Base-by-base conservation (phyloP, 2,329 filamentous ascomycete species). In the Chrysosporium queenslandicum region DNA sequence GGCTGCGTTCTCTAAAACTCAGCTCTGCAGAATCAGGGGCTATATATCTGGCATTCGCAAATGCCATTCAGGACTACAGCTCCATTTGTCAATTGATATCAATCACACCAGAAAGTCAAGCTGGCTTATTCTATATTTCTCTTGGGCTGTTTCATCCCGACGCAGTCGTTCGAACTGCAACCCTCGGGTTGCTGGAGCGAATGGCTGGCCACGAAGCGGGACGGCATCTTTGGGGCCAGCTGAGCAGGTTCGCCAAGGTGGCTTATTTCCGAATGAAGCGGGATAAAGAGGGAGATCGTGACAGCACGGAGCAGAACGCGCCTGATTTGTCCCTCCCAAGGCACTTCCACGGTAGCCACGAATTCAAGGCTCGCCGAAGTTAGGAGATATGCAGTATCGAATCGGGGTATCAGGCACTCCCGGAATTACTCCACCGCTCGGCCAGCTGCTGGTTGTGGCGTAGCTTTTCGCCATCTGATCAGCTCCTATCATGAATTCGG, bases 61-160 rank as follows among this genome's bases (percentile, higher is more conserved):
- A 82, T 61, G 81, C 83, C 57, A 84, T 90, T 39, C 82, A 85
- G 60, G 81, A 83, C 21, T 92, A 94, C 64, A 85, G 87, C 60
- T 87, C 91, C 61, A 87, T 94, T 56, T 90, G 85, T 61, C 83
- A 95, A 54, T 76, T 95, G 4, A 77, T 95, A 5, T 83, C 81
- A 25, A 85, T 92, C 5, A 83, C 88, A 4, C 88, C 88, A 6
- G 88, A 94, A 69, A 86, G 82, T 25, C 87, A 92, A 61, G 86
- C 85, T 0, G 92, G 88, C 0, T 76, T 97, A 2, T 97, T 97
- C 66, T 95, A 96, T 61, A 71, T 98, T 23, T 87, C 85, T 4
- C 78, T 97, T 48, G 92, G 92, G 0, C 74, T 98, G 4, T 96
- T 97, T 66, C 92, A 98, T 71, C 88, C 89, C 52, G 82, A 90